Evolutionary conservation across 1,284 basidiomycete genomes (phyloP).

Genomic region (Somion occarium): DNA sequence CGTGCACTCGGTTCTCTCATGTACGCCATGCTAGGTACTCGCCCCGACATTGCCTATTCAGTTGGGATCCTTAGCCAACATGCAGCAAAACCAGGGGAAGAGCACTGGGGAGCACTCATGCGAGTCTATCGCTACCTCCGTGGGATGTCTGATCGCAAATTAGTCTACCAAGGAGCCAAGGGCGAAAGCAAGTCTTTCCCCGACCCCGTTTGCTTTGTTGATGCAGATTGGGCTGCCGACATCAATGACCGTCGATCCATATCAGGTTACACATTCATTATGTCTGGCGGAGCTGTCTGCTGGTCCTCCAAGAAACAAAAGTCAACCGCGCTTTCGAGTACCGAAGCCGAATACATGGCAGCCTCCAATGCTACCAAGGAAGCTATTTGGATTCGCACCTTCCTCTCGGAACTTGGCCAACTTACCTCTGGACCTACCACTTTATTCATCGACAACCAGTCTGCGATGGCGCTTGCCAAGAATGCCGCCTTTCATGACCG

Average conservation of each 20-base stretch:
- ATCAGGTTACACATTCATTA: conserved; percentile 25
- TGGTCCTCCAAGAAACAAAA: conserved; percentile 28
- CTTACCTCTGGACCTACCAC: conserved; percentile 7
- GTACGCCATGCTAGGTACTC: conserved; percentile 32
- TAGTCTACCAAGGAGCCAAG: conserved; percentile 16
- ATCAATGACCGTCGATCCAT: conserved; percentile 13
- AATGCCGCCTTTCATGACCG: conserved; percentile 22
- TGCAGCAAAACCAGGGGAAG: conserved; percentile 18
- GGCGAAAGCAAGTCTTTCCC: too few relatives aligned
- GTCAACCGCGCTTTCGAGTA: conserved; percentile 24
- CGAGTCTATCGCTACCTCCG: conserved; percentile 36
- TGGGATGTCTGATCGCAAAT: conserved; percentile 27
- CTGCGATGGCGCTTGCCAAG: conserved; percentile 23
- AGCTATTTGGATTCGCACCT: conserved; percentile 23
- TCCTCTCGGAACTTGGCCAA: conserved; percentile 16
- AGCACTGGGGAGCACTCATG: conserved; percentile 33
- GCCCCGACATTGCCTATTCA: conserved; percentile 35
- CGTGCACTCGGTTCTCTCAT: conserved; percentile 9
- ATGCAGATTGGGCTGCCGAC: conserved; percentile 26
- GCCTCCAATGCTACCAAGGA: conserved; percentile 22
- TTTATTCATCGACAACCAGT: conserved; percentile 27
- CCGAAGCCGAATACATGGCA: conserved; percentile 26
- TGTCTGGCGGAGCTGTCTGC: conserved; percentile 22
- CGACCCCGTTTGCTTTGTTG: conserved; percentile 33
- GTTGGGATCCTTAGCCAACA: conserved; percentile 31